Evolutionary conservation across 1,284 basidiomycete genomes (phyloP).

Genomic region (Melanopsichium pennsylvanicum): DNA sequence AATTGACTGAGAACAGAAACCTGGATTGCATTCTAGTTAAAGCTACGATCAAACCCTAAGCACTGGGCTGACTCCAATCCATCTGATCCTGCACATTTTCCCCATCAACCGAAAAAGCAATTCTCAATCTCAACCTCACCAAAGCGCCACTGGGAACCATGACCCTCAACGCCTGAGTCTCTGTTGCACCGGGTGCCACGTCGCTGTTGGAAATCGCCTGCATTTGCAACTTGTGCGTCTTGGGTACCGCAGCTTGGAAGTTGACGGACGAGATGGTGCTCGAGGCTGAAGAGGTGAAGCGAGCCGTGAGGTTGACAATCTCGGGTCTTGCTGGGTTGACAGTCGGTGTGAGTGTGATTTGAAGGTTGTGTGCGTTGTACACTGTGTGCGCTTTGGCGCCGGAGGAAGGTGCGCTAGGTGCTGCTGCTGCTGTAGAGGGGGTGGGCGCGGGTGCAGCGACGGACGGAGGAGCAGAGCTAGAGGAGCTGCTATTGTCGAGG

Average conservation of each 20-base stretch:
- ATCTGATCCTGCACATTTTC: constrained; percentile 86
- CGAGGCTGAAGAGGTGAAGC: constrained; percentile 78
- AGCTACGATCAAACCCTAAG: too few relatives aligned
- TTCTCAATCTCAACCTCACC: constrained; percentile 83
- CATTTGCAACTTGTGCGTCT: constrained; percentile 98
- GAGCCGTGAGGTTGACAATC: constrained; percentile 85
- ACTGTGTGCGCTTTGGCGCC: constrained; percentile 78
- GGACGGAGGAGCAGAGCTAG: constrained; percentile 66
- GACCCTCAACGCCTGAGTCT: constrained; percentile 94
- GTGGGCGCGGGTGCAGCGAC: constrained; percentile 75
- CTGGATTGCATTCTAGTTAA: too few relatives aligned
- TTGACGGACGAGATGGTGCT: constrained; percentile 72
- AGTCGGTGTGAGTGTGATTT: constrained; percentile 87
- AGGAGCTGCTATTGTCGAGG: constrained; percentile 10
- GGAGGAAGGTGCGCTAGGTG: too few relatives aligned
- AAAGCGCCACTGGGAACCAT: constrained; percentile 83
- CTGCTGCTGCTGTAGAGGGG: constrained; percentile 31
- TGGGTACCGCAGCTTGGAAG: constrained; percentile 98
- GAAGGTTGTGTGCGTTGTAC: constrained; percentile 88
- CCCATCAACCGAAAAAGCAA: constrained; percentile 75
- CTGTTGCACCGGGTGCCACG: constrained; percentile 78
- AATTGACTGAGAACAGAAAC: too few relatives aligned
- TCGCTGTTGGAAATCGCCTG: constrained; percentile 89
- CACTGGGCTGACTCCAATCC: constrained; percentile 72
- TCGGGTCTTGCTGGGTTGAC: constrained; percentile 80